Base-by-base conservation (phyloP, 768 basidiomycete species). In the Boletus pseudo-olivaceus region DNA sequence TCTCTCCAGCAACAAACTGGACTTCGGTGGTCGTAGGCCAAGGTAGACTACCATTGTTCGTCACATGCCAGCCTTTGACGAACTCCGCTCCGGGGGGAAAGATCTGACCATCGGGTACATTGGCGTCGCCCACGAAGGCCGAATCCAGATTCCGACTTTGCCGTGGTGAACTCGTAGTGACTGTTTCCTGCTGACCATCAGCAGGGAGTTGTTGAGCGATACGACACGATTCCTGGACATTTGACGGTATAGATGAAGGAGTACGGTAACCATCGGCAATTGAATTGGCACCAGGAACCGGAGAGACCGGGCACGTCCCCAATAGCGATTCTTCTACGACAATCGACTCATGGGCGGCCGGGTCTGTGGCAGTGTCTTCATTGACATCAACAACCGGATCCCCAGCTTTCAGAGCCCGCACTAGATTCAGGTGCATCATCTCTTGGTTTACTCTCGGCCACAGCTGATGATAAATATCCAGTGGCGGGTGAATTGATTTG, bases 51-150 rank as follows among this genome's bases (percentile, higher is more conserved):
- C 90, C 85, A 59, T 79, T 79, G 62, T 94, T 94, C 30, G 76
- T 57, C 75, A 93, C 78, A 52, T 77, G 75, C 91, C 91, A 94
- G 20, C 82, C 83, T 71, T 93, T 93, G 51, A 91, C 80, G 62
- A 93, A 94, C 66, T 89, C 88, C 0, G 88, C 89, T 33, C 91
- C 91, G 7, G 89, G 84, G 30, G 89, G 88, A 65, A 93, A 87
- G 46, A 79, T 62, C 61, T 90, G 88, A 1, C 90, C 90, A 60
- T 88, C 85, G 5, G 80, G 75, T 47, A 90, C 84, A 33, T 88
- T 91, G 38, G 84, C 76, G 64, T 92, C 87, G 34, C 76, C 75
- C 7, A 91, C 55, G 56, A 85, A 85, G 6, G 72, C 72, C 4
- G 88, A 87, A 35, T 75, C 75, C 54, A 87, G 63, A 19, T 20